Conservation (phyloP, 495 filamentous ascomycete genomes). For the Poronia punctata region DNA sequence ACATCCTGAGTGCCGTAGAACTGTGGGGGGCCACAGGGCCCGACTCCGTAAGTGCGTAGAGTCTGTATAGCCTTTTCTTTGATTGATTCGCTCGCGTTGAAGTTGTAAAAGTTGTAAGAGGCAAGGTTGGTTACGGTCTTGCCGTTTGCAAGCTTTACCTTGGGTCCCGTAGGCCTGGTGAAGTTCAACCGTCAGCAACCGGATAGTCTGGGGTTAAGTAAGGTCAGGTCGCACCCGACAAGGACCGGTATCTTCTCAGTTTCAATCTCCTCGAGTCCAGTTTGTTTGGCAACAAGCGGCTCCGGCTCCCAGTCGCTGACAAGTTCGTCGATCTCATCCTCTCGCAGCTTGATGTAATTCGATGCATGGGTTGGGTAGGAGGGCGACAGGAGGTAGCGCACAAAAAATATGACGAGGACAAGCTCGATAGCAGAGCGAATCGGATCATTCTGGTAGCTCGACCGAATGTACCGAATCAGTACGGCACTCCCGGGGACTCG, state of each 20-base stretch:
- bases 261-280: constrained; percentile 68
- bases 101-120: constrained; percentile 95
- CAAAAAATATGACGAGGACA: constrained; percentile 89
- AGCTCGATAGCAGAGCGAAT: constrained; percentile 89
- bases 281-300: constrained; percentile 69
- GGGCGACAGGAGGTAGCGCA: constrained; percentile 85
- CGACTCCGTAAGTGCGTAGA: constrained; percentile 89
- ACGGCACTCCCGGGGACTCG: constrained; percentile 90
- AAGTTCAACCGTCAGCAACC: background rate
- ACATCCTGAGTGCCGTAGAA: constrained; percentile 99
- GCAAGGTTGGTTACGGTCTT: constrained; percentile 87
- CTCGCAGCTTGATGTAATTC: constrained; percentile 78
- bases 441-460: constrained; percentile 95
- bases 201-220: background rate
- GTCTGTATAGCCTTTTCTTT: constrained; percentile 93
- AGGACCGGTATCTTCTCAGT: constrained; percentile 80
- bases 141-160: constrained; percentile 81
- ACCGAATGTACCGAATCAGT: constrained; percentile 87
- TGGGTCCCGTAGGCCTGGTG: constrained; percentile 76
- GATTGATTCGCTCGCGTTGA: constrained; percentile 81
- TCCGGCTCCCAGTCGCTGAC: constrained; percentile 97
- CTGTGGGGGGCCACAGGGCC: constrained; percentile 89
- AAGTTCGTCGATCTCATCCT: constrained; percentile 95
- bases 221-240: constrained; percentile 57
- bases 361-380: constrained; percentile 82